phyloP scores from a whole-genome alignment of 805 yeast genomes.

The Metschnikowia gruessii region DNA sequence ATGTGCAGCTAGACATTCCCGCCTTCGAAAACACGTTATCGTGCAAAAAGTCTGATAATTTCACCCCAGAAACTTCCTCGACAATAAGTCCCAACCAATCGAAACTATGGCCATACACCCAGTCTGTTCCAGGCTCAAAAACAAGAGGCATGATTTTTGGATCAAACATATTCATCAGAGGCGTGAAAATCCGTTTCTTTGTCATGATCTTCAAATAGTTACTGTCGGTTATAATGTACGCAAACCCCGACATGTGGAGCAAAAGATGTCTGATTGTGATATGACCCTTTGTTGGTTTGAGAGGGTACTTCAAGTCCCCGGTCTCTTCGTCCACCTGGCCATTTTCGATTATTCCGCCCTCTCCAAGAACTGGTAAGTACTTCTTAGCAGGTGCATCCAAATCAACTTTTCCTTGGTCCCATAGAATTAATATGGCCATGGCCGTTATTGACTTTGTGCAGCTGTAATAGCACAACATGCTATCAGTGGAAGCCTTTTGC shows the following conservation, averaged over 20 bases:
- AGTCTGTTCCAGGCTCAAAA: slow-evolving; percentile 39
- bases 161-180: slow-evolving; percentile 25
- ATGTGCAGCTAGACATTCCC: slow-evolving; percentile 29
- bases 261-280: slow-evolving; percentile 19
- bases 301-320: slow-evolving; percentile 13
- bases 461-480: slow-evolving; percentile 15
- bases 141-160: slow-evolving; percentile 24
- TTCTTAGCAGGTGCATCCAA: slow-evolving; percentile 33
- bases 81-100: slow-evolving; percentile 42
- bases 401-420: slow-evolving; percentile 31
- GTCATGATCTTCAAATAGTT: slow-evolving; percentile 27
- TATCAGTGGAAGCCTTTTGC: slow-evolving; percentile 11
- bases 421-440: slow-evolving; percentile 34
- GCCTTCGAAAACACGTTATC: slow-evolving; percentile 32
- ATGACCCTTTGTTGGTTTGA: slow-evolving; percentile 10
- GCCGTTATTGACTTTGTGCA: slow-evolving; percentile 25
- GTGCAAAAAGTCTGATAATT: slow-evolving; percentile 31
- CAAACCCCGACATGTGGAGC: slow-evolving; percentile 28
- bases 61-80: slow-evolving; percentile 32
- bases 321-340: slow-evolving; percentile 16
- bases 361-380: slow-evolving; percentile 33
- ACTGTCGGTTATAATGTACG: slow-evolving; percentile 32
- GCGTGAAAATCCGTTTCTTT: slow-evolving; percentile 22
- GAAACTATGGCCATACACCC: slow-evolving; percentile 36
- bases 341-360: slow-evolving; percentile 15